Evolutionary conservation across 345 rosid species (phyloP).

Genomic region (Citropsis articulata): DNA sequence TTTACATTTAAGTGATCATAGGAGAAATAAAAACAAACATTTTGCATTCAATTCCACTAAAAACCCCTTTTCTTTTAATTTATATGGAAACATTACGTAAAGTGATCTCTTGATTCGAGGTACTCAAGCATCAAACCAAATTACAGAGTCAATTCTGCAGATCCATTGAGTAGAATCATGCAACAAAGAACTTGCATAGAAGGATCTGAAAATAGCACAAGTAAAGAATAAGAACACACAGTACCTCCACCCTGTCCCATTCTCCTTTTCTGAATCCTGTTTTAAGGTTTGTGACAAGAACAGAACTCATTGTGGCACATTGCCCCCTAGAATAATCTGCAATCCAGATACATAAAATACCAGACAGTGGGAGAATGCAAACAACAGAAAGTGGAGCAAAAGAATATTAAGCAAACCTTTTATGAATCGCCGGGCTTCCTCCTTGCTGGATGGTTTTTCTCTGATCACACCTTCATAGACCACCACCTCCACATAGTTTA

Average conservation of each 20-base stretch:
- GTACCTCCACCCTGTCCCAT: constrained; percentile 84
- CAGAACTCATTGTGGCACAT: constrained; percentile 81
- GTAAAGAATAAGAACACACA: constrained; percentile 2
- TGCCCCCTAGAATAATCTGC: constrained; percentile 75
- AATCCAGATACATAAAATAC: constrained; percentile 4
- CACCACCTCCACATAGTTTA: constrained; percentile 66
- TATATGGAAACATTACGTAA: not conserved
- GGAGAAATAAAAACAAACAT: not conserved
- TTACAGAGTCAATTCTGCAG: not conserved
- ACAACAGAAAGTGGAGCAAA: not conserved
- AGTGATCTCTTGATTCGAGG: too few relatives aligned
- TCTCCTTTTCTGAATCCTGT: constrained; percentile 69
- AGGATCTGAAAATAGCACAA: not conserved
- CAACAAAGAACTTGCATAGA: not conserved
- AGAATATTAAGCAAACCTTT: constrained; percentile 44
- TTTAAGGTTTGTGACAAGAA: constrained; percentile 72
- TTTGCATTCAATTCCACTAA: not conserved
- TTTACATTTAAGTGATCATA: not conserved
- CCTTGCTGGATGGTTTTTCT: constrained; percentile 74
- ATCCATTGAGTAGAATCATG: not conserved
- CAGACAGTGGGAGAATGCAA: constrained; percentile 5
- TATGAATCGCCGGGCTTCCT: constrained; percentile 72
- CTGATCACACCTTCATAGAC: constrained; percentile 74
- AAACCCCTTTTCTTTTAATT: not conserved
- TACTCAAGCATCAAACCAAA: not conserved